Percentiles rank a stretch among this genome's conserved stretches.
These are phyloP conservation scores for Aspergillus kassunensis DNA, from an alignment of 495 filamentous ascomycete genomes.

Conservation along the genomic window DNA sequence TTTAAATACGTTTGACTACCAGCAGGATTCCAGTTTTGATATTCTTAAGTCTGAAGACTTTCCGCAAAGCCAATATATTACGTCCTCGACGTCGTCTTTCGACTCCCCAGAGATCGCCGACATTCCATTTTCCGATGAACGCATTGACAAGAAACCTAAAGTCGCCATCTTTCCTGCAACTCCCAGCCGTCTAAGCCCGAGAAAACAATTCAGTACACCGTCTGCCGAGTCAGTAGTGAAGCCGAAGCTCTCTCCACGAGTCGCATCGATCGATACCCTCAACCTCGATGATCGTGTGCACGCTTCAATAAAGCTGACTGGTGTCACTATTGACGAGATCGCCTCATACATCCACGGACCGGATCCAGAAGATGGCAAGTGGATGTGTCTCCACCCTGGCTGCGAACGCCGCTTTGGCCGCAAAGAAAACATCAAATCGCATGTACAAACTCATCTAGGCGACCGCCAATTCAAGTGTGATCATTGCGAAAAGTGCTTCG, in stretches of 20 bases:
- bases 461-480: conserved; percentile 91
- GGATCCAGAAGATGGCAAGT: conserved; percentile 66
- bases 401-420: conserved; percentile 84
- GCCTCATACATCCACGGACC: conserved; percentile 78
- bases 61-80: conserved; percentile 21
- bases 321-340: conserved; percentile 84
- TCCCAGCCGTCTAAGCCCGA: conserved; percentile 18
- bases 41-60: conserved; percentile 23
- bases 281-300: conserved; percentile 47
- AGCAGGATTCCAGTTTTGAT: conserved; percentile 29
- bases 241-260: conserved; percentile 29
- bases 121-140: conserved; percentile 37
- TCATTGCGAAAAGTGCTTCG: conserved; percentile 87
- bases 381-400: conserved; percentile 75
- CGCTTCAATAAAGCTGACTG: conserved; percentile 62
- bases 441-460: conserved; percentile 95
- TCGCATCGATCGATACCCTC: conserved; percentile 41
- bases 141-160: conserved; percentile 24
- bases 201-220: conserved; percentile 13
- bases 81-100: conserved; percentile 45
- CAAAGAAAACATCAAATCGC: conserved; percentile 96
- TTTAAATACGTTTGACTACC: conserved; percentile 30
- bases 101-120: conserved; percentile 43
- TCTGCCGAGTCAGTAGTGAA: conserved; percentile 29
- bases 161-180: conserved; percentile 28